Evolutionary conservation across 495 filamentous ascomycete genomes (phyloP).

Genomic region (Chaetomium tenue): DNA sequence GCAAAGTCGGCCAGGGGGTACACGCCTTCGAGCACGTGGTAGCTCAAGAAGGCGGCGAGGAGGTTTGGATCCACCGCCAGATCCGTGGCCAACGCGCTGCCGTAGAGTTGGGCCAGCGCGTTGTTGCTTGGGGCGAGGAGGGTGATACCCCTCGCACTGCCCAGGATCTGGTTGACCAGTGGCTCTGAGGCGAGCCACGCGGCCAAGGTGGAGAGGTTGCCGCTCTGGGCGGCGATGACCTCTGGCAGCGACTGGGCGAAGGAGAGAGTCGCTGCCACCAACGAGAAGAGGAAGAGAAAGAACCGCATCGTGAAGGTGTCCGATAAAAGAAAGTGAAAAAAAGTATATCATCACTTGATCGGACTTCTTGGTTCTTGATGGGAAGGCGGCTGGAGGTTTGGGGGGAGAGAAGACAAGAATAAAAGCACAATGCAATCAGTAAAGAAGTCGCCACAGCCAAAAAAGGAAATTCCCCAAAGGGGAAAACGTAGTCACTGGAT

Average conservation of each 20-base stretch:
- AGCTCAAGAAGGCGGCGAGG: slow-evolving; percentile 54
- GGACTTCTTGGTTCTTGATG: too few species aligned
- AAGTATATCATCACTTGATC: too few species aligned
- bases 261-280: slow-evolving; percentile 24
- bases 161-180: slow-evolving; percentile 41
- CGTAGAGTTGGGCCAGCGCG: slow-evolving; percentile 49
- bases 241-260: slow-evolving; percentile 30
- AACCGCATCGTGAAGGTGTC: slow-evolving; percentile 36
- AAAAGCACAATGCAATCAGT: too few species aligned
- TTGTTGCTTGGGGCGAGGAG: slow-evolving; percentile 64
- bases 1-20: slow-evolving; percentile 45
- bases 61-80: slow-evolving; percentile 37
- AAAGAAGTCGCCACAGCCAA: too few species aligned
- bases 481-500: too few species aligned
- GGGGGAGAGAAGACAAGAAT: too few species aligned
- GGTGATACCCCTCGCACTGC: slow-evolving; percentile 54
- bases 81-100: slow-evolving; percentile 29
- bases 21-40: slow-evolving; percentile 64
- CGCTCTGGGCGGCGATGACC: slow-evolving; percentile 41
- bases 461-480: too few species aligned
- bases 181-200: slow-evolving; percentile 46
- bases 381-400: too few species aligned
- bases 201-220: slow-evolving; percentile 44
- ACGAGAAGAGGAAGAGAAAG: too few species aligned
- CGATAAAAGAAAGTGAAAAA: too few species aligned